These are phyloP conservation scores for Trichoderma sp. DNA, from an alignment of 2,329 filamentous ascomycete species.

Conservation along the genomic window DNA sequence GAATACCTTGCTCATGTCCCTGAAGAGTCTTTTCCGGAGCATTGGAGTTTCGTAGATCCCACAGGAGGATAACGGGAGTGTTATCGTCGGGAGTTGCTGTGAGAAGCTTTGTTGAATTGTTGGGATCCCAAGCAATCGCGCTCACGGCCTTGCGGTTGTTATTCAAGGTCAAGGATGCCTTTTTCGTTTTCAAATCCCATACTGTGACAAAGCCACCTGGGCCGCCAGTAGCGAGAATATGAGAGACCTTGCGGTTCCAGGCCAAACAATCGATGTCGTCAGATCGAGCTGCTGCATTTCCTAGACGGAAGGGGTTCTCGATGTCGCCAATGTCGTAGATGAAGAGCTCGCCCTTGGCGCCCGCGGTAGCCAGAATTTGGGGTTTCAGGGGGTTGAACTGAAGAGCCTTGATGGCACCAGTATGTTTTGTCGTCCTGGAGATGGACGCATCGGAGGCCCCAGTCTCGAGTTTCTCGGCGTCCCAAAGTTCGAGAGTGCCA, in stretches of 20 bases:
- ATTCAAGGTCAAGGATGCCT: constrained; percentile 93
- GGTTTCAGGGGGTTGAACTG: constrained; percentile 95
- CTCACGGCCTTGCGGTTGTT: constrained; percentile 94
- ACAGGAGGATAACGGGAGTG: constrained; percentile 84
- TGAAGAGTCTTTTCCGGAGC: constrained; percentile 85
- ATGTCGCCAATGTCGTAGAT: constrained; percentile 94
- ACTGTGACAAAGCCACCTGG: constrained; percentile 94
- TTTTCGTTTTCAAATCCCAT: constrained; percentile 98
- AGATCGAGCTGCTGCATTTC: constrained; percentile 82
- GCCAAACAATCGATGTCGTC: constrained; percentile 96
- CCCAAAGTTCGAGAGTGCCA: constrained; percentile 91
- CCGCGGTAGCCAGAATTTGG: constrained; percentile 89
- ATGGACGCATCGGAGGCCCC: constrained; percentile 74
- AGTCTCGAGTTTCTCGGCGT: constrained; percentile 70
- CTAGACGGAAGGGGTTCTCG: constrained; percentile 83
- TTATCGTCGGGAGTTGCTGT: constrained; percentile 91
- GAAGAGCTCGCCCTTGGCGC: constrained; percentile 93
- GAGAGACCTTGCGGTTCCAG: constrained; percentile 97
- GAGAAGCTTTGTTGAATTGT: constrained; percentile 89
- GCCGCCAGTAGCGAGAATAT: constrained; percentile 94
- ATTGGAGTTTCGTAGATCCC: constrained; percentile 96
- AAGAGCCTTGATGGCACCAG: constrained; percentile 86
- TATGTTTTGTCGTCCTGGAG: constrained; percentile 86
- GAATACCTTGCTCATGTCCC: constrained; percentile 91
- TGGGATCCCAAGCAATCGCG: constrained; percentile 95